Evolutionary conservation across 305 asterid species (phyloP), one percentile per base, ranked within the genome.

Genomic region (Petunia hybrid): DNA sequence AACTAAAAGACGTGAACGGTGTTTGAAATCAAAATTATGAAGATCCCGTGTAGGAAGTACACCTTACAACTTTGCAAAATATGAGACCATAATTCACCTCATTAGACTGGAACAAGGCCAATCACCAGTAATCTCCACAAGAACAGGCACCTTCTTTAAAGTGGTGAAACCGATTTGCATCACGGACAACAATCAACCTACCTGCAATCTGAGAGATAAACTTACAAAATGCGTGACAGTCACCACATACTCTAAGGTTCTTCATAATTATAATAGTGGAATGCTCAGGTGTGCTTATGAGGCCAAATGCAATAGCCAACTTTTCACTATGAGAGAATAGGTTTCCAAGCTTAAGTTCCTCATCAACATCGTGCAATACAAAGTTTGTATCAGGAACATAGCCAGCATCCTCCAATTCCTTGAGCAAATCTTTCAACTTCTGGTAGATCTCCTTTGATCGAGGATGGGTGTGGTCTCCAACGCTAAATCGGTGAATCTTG

Each of bases 181-280:
- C 95, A 42, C 91, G 87, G 7, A 83, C 87, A 41, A 87, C 51
- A 43, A 91, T 83, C 14, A 70, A 76, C 87, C 95, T 85, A 1
- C 81, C 79, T 5, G 87, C 84, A 68, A 87, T 31, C 38, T 77
- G 62, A 57, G 93, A 89, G 56, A 86, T 90, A 39, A 79, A 86
- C 82, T 88, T 89, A 63, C 84, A 87, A 76, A 88, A 91, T 8
- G 84, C 75, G 39, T 89, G 92, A 57, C 92, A 89, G 73, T 89
- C 94, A 10, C 91, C 91, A 61, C 94, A 89, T 81, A 91, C 90
- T 78, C 91, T 80, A n/a, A 91, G 90, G 84, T 90, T 91, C 81
- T 90, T 88, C 41, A 84, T 87, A 66, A 91, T 84, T 60, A 87
- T 85, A 22, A 91, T 83, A 8, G 84, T 80, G 41, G 87, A 76